Conservation (phyloP, 1,284 basidiomycete species). For the Gymnopus androsaceus region DNA sequence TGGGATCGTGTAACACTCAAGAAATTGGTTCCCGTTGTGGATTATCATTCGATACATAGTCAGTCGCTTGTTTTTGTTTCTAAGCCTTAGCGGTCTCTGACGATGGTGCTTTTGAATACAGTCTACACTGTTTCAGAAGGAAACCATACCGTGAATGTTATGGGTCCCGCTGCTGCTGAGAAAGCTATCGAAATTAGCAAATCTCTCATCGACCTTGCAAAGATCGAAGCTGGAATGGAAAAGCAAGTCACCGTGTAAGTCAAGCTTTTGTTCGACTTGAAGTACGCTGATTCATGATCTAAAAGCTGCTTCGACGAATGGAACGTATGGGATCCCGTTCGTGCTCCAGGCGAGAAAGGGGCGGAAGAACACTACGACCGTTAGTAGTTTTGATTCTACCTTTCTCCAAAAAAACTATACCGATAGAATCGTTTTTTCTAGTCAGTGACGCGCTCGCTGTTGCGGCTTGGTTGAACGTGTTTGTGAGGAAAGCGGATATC, state of each 20-base stretch:
- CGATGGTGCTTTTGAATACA: conserved; percentile 20
- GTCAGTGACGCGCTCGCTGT: conserved; percentile 58
- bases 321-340: conserved; percentile 54
- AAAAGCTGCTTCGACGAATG: conserved; percentile 58
- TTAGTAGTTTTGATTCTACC: no score
- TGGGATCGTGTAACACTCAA: conserved; percentile 42
- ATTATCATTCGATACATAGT: conserved; percentile 44
- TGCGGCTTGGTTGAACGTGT: conserved; percentile 64
- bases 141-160: conserved; percentile 43
- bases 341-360: conserved; percentile 53
- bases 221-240: conserved; percentile 37
- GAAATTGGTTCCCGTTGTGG: conserved; percentile 41
- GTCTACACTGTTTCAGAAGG: conserved; percentile 43
- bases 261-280: no score
- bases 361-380: conserved; percentile 63
- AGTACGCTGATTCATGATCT: not conserved
- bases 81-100: not conserved
- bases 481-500: conserved; percentile 60
- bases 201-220: conserved; percentile 46
- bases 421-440: no score
- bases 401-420: no score
- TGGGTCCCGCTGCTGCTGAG: conserved; percentile 50
- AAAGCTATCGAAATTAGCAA: conserved; percentile 49
- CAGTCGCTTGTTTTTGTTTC: conserved; percentile 11
- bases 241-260: conserved; percentile 40